phyloP scores from a whole-genome alignment of 1,139 yeast genomes.

The Candida sanyaensis region DNA sequence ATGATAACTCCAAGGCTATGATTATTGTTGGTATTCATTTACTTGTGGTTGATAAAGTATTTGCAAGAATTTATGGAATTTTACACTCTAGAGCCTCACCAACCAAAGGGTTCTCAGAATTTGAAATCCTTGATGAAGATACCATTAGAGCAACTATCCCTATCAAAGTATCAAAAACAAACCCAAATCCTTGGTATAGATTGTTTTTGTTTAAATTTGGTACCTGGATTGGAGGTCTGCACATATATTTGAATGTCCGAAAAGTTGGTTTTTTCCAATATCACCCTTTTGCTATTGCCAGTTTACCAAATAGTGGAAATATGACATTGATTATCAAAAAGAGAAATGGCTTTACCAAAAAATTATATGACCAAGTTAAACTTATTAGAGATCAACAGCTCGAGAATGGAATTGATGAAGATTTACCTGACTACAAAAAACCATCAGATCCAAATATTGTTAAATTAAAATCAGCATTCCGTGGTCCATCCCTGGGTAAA shows the following conservation, averaged over 20 bases:
- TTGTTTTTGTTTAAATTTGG: constrained; percentile 37
- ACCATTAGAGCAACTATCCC: constrained; percentile 44
- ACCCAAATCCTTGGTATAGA: constrained; percentile 29
- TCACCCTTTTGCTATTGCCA: constrained; percentile 52
- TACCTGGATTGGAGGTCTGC: constrained; percentile 53
- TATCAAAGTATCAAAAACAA: constrained; percentile 21
- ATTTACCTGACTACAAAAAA: constrained; percentile 11
- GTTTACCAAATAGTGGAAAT: constrained; percentile 37
- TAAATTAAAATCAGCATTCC: constrained; percentile 32
- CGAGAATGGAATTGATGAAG: constrained; percentile 9
- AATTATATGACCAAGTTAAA: constrained; percentile 23
- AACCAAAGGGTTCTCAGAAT: constrained; percentile 39
- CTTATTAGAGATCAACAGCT: constrained; percentile 19
- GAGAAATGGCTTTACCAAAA: constrained; percentile 47
- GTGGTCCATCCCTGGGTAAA: constrained; percentile 49
- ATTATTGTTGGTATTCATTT: constrained; percentile 46
- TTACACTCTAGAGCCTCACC: constrained; percentile 40
- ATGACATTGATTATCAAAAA: constrained; percentile 41
- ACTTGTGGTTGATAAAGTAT: constrained; percentile 46
- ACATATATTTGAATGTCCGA: constrained; percentile 41
- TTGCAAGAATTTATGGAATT: constrained; percentile 29
- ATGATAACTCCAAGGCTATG: constrained; percentile 32
- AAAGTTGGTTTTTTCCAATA: constrained; percentile 39
- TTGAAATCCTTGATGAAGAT: constrained; percentile 42
- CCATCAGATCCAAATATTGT: constrained; percentile 14